phyloP scores from a whole-genome alignment of 2,329 filamentous ascomycete species.

The Aspergillus oerlinghausenensis region DNA sequence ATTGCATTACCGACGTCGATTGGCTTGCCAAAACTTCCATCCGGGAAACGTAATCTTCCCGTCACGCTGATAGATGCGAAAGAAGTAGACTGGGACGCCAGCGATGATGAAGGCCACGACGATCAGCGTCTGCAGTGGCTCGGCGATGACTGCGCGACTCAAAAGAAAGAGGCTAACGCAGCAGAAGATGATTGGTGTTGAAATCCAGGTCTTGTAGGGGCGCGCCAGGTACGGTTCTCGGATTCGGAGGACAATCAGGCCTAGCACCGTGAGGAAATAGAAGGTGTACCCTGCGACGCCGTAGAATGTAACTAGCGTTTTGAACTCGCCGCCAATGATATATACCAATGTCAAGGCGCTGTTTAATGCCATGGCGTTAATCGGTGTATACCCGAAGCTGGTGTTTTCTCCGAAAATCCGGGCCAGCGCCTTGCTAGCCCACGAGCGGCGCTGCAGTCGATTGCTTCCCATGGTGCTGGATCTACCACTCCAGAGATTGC shows the following conservation, averaged over 20 bases:
- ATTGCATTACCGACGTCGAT: background rate
- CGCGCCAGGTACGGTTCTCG: constrained; percentile 81
- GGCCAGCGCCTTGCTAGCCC: constrained; percentile 56
- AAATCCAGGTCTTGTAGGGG: constrained; percentile 94
- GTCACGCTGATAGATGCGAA: constrained; percentile 68
- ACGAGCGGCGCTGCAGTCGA: constrained; percentile 45
- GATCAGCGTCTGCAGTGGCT: constrained; percentile 83
- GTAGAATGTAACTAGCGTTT: constrained; percentile 91
- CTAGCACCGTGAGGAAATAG: constrained; percentile 92
- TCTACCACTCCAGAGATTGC: constrained; percentile 67
- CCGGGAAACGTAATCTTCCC: constrained; percentile 29
- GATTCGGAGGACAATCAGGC: constrained; percentile 84
- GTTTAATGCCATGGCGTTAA: constrained; percentile 86
- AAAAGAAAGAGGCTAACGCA: constrained; percentile 93
- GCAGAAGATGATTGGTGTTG: constrained; percentile 95
- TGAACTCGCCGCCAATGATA: constrained; percentile 82
- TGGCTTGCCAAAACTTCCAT: constrained; percentile 44
- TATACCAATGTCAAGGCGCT: constrained; percentile 68
- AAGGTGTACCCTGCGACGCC: constrained; percentile 96
- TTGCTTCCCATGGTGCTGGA: constrained; percentile 24
- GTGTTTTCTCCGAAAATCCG: constrained; percentile 70
- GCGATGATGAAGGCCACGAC: constrained; percentile 80
- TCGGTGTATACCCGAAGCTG: constrained; percentile 85
- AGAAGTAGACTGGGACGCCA: constrained; percentile 85
- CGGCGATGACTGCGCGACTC: constrained; percentile 80